Evolutionary conservation across 116 monocot species (phyloP), one percentile per base, ranked within the genome.

Genomic region (Thalassia testudinum): DNA sequence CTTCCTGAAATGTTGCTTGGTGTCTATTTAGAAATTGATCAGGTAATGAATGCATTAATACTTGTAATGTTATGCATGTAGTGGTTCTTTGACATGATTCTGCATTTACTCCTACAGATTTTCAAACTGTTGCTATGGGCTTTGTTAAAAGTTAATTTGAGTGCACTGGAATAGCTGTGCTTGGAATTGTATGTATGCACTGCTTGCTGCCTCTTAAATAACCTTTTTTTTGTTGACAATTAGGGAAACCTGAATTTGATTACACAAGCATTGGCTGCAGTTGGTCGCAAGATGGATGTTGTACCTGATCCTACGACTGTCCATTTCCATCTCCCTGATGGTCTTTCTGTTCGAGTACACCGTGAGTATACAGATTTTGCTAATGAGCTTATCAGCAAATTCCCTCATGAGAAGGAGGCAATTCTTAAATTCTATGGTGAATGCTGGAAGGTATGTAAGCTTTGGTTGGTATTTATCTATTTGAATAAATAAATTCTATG

Each of bases 241-340:
- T 76, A 93, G 93, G 93, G 93, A 20, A 95, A 88, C 68, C 57
- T 95, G 24, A 95, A 95, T 58, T 67, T 95, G 62, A 95, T 95
- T 51, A 95, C 88, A 26, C 73, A 72, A 70, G 88, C 93, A 54
- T 62, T 95, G 55, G 74, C 55, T 47, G 93, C 88, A 47, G 88
- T 95, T 62, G 88, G 76, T 19, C 52, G 57, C 49, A 81, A 59
- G 65, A 70, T 95, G 84, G 49, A 81, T 60, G 78, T 76, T 21
- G 65, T 95, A 59, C 88, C 93, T 54, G 93, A 95, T 59, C 88
- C 93, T 25, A 78, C 81, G 22, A 95, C 93, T 28, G 84, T 95
- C 27, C 84, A 84, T 66, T 95, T 81, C 70, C 88, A 88, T 60
- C 74, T 95, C 27, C 93, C 93, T 1, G 60, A 58, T n/a, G 60